Evolutionary conservation across 352 stramenopile species (phyloP).

Genomic region (Elongisporangium senticosum): DNA sequence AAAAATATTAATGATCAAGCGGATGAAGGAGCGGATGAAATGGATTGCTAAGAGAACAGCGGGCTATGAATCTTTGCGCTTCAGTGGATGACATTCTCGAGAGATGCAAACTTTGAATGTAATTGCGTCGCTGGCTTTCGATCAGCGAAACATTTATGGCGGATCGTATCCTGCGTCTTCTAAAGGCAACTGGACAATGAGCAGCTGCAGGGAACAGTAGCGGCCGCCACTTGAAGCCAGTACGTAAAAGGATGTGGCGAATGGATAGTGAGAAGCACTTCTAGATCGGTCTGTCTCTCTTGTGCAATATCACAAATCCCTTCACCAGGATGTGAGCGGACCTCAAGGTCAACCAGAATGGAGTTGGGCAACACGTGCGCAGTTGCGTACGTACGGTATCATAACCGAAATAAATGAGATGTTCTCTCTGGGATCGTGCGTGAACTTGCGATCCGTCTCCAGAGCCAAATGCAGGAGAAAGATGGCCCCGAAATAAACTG

Average conservation of each 20-base stretch:
- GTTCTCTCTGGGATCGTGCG: not conserved
- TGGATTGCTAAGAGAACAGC: not conserved
- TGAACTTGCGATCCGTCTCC: not conserved
- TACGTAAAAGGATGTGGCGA: no score
- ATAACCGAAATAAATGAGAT: not conserved
- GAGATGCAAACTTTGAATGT: not conserved
- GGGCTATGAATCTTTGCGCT: not conserved
- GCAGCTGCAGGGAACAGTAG: not conserved
- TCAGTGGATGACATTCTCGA: no score
- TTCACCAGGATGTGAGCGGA: not conserved
- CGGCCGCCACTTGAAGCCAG: no score
- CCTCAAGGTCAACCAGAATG: not conserved
- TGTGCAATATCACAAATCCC: not conserved
- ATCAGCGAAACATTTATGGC: not conserved
- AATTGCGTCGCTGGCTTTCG: not conserved
- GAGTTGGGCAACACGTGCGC: not conserved
- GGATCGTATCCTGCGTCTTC: not conserved
- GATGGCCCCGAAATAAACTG: no score
- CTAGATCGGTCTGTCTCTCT: not conserved
- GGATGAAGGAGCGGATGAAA: not conserved
- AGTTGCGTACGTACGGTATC: not conserved
- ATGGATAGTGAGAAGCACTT: not conserved
- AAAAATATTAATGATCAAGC: no score
- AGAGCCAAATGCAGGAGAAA: not conserved
- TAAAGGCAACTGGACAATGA: not conserved